Base-by-base conservation (phyloP, 257 asterid species). In the Penstemon newberryi region DNA sequence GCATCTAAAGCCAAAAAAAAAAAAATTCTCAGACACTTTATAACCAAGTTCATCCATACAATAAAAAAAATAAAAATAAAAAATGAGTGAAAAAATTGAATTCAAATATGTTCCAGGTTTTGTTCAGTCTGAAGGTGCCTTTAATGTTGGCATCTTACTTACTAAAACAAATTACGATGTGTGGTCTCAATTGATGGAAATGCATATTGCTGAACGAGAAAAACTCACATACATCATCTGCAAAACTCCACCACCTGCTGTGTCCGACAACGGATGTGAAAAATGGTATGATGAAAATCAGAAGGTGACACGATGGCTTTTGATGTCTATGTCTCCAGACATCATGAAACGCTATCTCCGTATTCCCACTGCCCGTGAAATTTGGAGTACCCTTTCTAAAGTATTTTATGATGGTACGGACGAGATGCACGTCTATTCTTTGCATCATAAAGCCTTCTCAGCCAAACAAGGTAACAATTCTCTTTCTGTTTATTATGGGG, bases 181-280 rank as follows among this genome's bases (percentile, higher is more conserved):
- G 18, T 15, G 71, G 62, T 66, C 71, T n/a, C 53, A 66, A 41
- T 5, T 66, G 6, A 52, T 15, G 70, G 63, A 66, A 46, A 53
- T 66, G 62, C 71, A 66, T 7, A 66, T 66, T 38, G 71, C 41
- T 8, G 53, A 39, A 38, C n/a, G 50, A 6, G 64, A 55, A n/a
- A 53, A 67, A 10, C 10, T 54, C 5, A 15, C 43, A 1, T 41
- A 52, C 5, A 55, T 67, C 8, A 7, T 0, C 3, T 55, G 62
- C 0, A 42, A 38, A 11, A 40, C 6, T 9, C 0, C 10, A 1
- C 52, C 42, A 33, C 66, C 66, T 6, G 46, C 66, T 5, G 38
- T 12, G 46, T 4, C 54, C 1, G 58, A 58, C 5, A 8, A 56
- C 0, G 73, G 43, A 2, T 42, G 52, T 8, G 57, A 41, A 4